A percentile compares a stretch with the other conserved stretches of the same genome.
Evolutionary conservation across 345 rosid species (phyloP).

Genomic region (Brassica carinata): DNA sequence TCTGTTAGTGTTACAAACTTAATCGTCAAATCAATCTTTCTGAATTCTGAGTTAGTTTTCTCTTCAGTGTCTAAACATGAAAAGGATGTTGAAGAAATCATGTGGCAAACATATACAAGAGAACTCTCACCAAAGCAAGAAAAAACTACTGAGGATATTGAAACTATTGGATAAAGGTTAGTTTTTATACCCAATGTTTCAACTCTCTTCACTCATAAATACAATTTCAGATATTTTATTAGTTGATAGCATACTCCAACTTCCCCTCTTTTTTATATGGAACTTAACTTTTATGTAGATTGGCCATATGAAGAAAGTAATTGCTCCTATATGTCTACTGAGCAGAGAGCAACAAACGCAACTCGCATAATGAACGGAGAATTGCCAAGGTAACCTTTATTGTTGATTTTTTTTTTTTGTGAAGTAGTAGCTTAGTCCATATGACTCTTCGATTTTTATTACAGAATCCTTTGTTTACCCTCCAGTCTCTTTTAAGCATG

Average conservation of each 20-base stretch:
- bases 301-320: neutral
- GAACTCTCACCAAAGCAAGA: slow-evolving; percentile 99
- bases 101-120: slow-evolving; percentile 92
- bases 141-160: slow-evolving; percentile 82
- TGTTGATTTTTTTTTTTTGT: neutral
- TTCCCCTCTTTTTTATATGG: neutral
- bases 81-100: slow-evolving; percentile 83
- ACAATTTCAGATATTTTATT: no score
- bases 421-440: neutral
- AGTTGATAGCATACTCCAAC: neutral
- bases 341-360: no score
- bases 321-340: no score
- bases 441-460: no score
- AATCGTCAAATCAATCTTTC: neutral
- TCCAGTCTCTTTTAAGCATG: slow-evolving; percentile 33
- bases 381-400: no score
- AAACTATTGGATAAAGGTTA: neutral
- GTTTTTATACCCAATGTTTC: neutral
- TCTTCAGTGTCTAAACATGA: slow-evolving; percentile 20
- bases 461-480: no score
- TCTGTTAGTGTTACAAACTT: neutral
- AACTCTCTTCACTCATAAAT: neutral
- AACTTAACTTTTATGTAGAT: neutral
- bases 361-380: no score
- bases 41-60: neutral